Base-by-base conservation (phyloP, 352 stramenopile genomes). In the Phytophthora cajani region DNA sequence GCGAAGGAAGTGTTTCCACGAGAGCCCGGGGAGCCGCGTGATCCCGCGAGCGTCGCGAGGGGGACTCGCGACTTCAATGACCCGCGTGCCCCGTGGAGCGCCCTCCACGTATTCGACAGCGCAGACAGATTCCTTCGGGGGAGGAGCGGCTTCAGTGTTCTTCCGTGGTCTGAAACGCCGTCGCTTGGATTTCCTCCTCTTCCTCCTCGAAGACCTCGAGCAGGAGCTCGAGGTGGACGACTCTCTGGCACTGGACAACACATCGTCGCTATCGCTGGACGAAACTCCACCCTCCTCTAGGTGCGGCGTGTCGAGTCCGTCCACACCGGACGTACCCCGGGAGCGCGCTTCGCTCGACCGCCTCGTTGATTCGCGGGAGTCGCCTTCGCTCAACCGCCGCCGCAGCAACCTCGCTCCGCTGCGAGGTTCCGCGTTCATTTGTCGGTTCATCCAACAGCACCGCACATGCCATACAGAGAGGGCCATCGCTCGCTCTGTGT, bases 241-340 rank as follows among this genome's bases (percentile, higher is more conserved):
- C 30, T 42, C 33, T 1, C 33, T 47, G 14, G 14, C 40, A 19
- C 40, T 47, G 40, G 14, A 47, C 17, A 5, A 47, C 14, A 19
- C 16, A 33, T 33, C 33, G 4, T 42, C 33, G 33, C 10, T 47
- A 8, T 47, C 40, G 17, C 40, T 47, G 40, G 40, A 47, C 17
- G 17, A 21, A 10, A 19, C 16, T 60, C 51, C 46, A 60, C 38
- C 55, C 55, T 36, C 55, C 55, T 42, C 36, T 51, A 61, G 36
- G 55, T 38, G 33, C 49, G 36, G 51, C 10, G 30, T 33, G 30
- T 10, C 30, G 8, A 9, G 30, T 6, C 7, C 30, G 30, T 33
- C 30, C 30, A 7, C 30, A 33, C 30, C 30, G 30, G 30, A 33
- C 10, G 30, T 33, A 33, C 30, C 7, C 30, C 7, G 30, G 30